These are phyloP conservation scores for Arbutus unedo DNA, from an alignment of 148 eudicot genomes.

Conservation along the genomic window DNA sequence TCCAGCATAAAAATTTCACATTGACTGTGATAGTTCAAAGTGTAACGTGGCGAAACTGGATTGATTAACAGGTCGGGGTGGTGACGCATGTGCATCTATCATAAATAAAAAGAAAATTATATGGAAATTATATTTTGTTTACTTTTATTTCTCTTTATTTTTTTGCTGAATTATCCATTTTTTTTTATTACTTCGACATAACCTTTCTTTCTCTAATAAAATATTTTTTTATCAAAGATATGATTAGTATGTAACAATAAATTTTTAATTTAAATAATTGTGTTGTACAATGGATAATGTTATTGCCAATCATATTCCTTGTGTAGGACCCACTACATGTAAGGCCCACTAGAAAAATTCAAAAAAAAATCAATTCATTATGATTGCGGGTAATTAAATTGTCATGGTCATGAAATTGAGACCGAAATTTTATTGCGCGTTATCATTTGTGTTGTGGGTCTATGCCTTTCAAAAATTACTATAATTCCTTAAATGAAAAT, in stretches of 20 bases:
- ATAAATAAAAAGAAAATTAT: not conserved
- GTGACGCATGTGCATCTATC: constrained; percentile 9
- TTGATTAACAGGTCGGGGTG: not conserved
- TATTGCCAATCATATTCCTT: not conserved
- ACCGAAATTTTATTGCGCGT: not conserved
- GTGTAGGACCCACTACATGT: not conserved
- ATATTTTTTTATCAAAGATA: too few species aligned
- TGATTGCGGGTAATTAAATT: not conserved
- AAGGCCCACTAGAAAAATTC: not conserved
- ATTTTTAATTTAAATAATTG: not conserved
- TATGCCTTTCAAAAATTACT: not conserved
- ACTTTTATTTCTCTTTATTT: not conserved
- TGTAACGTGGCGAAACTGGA: not conserved
- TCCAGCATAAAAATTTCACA: too few species aligned
- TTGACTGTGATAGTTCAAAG: not conserved
- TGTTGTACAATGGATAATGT: not conserved
- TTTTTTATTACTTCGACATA: not conserved
- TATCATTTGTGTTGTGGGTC: not conserved
- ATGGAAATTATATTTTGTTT: not conserved
- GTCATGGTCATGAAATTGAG: not conserved
- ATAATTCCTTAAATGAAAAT: not conserved
- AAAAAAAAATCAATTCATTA: not conserved
- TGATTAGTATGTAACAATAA: too few species aligned
- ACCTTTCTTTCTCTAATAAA: not conserved
- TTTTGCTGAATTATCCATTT: not conserved